Evolutionary conservation across 208 protist species (phyloP).

Genomic region (Leishmania turanica): DNA sequence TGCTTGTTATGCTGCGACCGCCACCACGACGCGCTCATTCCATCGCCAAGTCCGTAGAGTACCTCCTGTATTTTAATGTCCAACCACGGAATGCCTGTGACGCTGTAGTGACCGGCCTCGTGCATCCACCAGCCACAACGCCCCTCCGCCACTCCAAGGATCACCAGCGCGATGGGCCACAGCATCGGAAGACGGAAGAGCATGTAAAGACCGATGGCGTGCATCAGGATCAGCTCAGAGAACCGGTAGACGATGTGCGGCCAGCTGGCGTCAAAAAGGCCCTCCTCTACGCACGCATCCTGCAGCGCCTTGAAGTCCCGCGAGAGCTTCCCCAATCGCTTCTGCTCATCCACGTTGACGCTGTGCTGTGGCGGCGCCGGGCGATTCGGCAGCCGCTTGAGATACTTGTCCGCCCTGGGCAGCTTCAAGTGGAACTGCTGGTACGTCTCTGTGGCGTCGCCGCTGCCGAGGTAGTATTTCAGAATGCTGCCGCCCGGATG

Average conservation of each 20-base stretch:
- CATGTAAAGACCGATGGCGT: slow-evolving; percentile 54
- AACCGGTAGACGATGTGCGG: slow-evolving; percentile 67
- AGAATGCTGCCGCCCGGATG: slow-evolving; percentile 75
- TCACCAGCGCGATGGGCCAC: slow-evolving; percentile 43
- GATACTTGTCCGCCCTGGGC: slow-evolving; percentile 47
- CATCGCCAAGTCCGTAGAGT: slow-evolving; percentile 69
- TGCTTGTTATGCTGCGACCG: slow-evolving; percentile 83
- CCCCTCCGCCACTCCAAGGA: slow-evolving; percentile 75
- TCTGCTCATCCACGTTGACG: slow-evolving; percentile 39
- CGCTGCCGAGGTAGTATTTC: slow-evolving; percentile 55
- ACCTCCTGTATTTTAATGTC: slow-evolving; percentile 75
- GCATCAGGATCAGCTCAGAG: slow-evolving; percentile 54
- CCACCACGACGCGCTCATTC: slow-evolving; percentile 83
- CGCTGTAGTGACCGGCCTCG: slow-evolving; percentile 75
- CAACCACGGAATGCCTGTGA: slow-evolving; percentile 53
- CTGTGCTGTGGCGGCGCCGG: slow-evolving; percentile 27
- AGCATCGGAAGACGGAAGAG: slow-evolving; percentile 45
- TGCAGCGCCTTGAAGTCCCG: slow-evolving; percentile 56
- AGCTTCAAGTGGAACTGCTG: slow-evolving; percentile 71
- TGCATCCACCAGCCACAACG: slow-evolving; percentile 84
- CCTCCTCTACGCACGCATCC: slow-evolving; percentile 48
- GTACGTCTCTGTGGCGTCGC: slow-evolving; percentile 71
- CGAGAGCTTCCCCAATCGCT: slow-evolving; percentile 53
- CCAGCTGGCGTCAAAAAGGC: slow-evolving; percentile 59
- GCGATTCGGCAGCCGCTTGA: slow-evolving; percentile 55